Evolutionary conservation across 129 eudicot genomes (phyloP).

Genomic region (Flaveria brownii): DNA sequence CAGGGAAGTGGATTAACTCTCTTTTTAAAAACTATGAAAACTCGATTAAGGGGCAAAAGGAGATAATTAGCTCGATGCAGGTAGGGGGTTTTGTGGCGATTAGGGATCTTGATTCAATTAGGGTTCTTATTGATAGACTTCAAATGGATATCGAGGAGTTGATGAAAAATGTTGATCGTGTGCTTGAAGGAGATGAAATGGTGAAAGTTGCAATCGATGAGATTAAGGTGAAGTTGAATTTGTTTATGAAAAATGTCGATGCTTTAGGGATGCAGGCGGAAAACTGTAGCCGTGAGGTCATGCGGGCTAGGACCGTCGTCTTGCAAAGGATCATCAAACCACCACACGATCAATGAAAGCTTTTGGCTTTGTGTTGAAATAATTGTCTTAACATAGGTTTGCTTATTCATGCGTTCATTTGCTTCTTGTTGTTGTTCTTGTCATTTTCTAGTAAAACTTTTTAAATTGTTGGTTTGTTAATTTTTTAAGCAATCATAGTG

Average conservation of each 20-base stretch:
- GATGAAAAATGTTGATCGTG: slow-evolving; percentile 49
- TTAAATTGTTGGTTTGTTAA: not conserved
- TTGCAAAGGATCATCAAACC: slow-evolving; percentile 73
- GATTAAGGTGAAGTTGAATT: slow-evolving; percentile 57
- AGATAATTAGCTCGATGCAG: slow-evolving; percentile 61
- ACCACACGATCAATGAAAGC: slow-evolving; percentile 25
- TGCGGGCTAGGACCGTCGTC: slow-evolving; percentile 78
- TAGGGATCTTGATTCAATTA: slow-evolving; percentile 68
- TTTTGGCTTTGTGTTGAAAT: not conserved
- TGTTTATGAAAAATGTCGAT: slow-evolving; percentile 71
- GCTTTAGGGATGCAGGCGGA: slow-evolving; percentile 79
- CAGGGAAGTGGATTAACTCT: slow-evolving; percentile 86
- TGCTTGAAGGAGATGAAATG: slow-evolving; percentile 49
- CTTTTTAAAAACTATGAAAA: slow-evolving; percentile 64
- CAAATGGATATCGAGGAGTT: slow-evolving; percentile 64
- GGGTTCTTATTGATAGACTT: slow-evolving; percentile 61
- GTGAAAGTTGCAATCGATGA: slow-evolving; percentile 72
- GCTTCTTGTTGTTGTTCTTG: slow-evolving; percentile 19
- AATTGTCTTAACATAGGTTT: slow-evolving; percentile 11
- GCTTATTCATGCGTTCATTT: slow-evolving; percentile 9
- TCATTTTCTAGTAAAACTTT: slow-evolving; percentile 14
- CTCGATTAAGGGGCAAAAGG: slow-evolving; percentile 71
- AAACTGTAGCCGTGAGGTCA: slow-evolving; percentile 70
- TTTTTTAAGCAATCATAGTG: not conserved
- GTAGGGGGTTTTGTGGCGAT: slow-evolving; percentile 69